These are phyloP conservation scores for Peziza echinospora DNA, from an alignment of 495 filamentous ascomycete species.

Conservation along the genomic window DNA sequence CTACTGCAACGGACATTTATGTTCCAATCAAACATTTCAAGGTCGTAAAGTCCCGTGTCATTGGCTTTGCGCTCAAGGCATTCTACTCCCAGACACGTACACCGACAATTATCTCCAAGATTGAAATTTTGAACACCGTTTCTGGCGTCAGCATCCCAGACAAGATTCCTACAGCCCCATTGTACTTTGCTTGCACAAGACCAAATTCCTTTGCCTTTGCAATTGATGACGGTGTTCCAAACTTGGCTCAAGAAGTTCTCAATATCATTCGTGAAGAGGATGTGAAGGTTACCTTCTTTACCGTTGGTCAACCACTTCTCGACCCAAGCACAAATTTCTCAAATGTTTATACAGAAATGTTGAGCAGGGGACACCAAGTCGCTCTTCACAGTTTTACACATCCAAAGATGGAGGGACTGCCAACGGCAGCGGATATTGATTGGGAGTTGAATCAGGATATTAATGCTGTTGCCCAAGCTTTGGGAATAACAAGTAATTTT, in stretches of 20 bases:
- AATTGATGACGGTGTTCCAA: slow-evolving; percentile 55
- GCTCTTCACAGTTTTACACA: slow-evolving; percentile 56
- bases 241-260: slow-evolving; percentile 40
- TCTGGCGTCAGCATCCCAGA: slow-evolving; percentile 29
- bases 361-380: slow-evolving; percentile 45
- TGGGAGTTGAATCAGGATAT: slow-evolving; percentile 47
- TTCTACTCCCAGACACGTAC: slow-evolving; percentile 38
- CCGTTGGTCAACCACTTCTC: slow-evolving; percentile 42
- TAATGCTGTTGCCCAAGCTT: slow-evolving; percentile 29
- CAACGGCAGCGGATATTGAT: slow-evolving; percentile 37
- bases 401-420: slow-evolving; percentile 48
- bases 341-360: slow-evolving; percentile 43
- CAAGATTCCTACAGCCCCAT: slow-evolving; percentile 39
- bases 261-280: slow-evolving; percentile 37
- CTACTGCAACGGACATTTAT: slow-evolving; percentile 38
- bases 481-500: slow-evolving; percentile 26
- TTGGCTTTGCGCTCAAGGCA: slow-evolving; percentile 47
- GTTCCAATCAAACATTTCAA: slow-evolving; percentile 55
- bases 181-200: slow-evolving; percentile 44
- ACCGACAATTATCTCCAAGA: slow-evolving; percentile 30
- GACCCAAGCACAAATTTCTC: slow-evolving; percentile 39
- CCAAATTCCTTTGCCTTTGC: slow-evolving; percentile 62
- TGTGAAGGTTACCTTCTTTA: slow-evolving; percentile 60
- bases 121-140: slow-evolving; percentile 40
- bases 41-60: slow-evolving; percentile 34